Evolutionary conservation across 176 grass and related monocot species (phyloP).

Genomic region (Musa troglodytarum): DNA sequence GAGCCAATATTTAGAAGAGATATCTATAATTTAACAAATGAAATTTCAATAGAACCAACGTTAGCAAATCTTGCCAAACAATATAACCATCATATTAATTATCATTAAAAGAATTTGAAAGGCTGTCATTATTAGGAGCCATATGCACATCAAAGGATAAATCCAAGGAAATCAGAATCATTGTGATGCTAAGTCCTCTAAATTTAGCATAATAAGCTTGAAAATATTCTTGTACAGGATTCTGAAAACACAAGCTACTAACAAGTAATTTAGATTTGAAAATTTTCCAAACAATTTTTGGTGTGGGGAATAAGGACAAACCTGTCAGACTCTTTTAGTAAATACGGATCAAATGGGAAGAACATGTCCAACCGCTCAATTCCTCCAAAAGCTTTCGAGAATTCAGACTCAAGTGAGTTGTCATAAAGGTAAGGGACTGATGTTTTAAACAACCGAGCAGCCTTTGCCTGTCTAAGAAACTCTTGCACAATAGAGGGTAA

Average conservation of each 20-base stretch:
- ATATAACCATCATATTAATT: no score
- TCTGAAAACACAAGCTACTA: no score
- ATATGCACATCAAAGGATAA: no score
- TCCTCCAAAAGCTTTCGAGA: constrained; percentile 75
- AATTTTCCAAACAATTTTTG: background rate
- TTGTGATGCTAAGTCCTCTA: no score
- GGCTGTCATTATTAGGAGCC: no score
- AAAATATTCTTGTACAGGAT: no score
- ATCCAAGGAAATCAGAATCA: no score
- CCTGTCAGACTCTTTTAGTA: constrained; percentile 92
- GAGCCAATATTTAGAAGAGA: background rate
- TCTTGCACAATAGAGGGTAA: constrained; percentile 76
- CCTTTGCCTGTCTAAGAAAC: constrained; percentile 69
- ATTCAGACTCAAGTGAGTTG: constrained; percentile 58
- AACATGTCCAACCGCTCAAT: constrained; percentile 66
- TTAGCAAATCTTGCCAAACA: no score
- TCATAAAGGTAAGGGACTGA: constrained; percentile 16
- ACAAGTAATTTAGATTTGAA: background rate
- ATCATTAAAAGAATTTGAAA: no score
- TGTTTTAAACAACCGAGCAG: constrained; percentile 37
- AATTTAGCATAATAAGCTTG: no score
- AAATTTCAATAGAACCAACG: no score
- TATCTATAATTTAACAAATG: no score
- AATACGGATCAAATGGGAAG: constrained; percentile 92
- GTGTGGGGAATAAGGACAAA: constrained; percentile 10